Percentiles rank a stretch among this genome's conserved stretches.
Conservation (phyloP, 2,329 filamentous ascomycete genomes). For the Cladosporium colombiae region DNA sequence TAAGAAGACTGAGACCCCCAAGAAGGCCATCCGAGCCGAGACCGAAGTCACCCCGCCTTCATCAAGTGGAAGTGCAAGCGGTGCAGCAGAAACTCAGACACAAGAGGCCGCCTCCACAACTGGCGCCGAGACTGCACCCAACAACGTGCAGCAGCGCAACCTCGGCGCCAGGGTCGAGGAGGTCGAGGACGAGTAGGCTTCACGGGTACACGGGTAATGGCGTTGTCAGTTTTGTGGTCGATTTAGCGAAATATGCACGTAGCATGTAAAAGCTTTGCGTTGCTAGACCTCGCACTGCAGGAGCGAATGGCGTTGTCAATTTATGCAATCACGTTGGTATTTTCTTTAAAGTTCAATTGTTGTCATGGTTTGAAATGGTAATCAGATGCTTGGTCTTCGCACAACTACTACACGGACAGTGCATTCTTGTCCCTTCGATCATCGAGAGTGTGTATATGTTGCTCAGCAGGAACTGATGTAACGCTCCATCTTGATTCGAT, state of each 20-base stretch:
- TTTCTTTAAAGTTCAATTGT: background rate
- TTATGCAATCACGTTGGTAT: background rate
- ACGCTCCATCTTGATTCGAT: too few relatives aligned
- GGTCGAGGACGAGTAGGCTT: conserved; percentile 31
- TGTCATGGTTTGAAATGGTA: background rate
- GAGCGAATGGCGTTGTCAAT: conserved; percentile 8
- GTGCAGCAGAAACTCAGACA: conserved; percentile 21
- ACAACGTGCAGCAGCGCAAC: conserved; percentile 29
- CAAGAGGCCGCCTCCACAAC: conserved; percentile 27
- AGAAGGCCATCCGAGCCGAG: conserved; percentile 22
- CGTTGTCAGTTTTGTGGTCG: background rate
- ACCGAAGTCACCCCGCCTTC: background rate
- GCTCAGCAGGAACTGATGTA: background rate
- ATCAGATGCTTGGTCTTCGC: background rate
- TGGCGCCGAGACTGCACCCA: conserved; percentile 25
- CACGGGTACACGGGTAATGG: background rate
- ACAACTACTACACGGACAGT: background rate
- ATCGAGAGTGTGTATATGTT: background rate
- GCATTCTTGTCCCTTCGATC: background rate
- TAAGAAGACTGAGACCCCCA: conserved; percentile 22
- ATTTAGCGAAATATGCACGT: conserved; percentile 13
- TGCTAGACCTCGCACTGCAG: conserved; percentile 1
- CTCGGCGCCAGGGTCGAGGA: conserved; percentile 35
- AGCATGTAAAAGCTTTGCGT: conserved; percentile 7
- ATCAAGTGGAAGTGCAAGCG: conserved; percentile 1